Evolutionary conservation across 139 green algal species (phyloP), one percentile per base, ranked within the genome.

Genomic region (Coelastrella sp.): DNA sequence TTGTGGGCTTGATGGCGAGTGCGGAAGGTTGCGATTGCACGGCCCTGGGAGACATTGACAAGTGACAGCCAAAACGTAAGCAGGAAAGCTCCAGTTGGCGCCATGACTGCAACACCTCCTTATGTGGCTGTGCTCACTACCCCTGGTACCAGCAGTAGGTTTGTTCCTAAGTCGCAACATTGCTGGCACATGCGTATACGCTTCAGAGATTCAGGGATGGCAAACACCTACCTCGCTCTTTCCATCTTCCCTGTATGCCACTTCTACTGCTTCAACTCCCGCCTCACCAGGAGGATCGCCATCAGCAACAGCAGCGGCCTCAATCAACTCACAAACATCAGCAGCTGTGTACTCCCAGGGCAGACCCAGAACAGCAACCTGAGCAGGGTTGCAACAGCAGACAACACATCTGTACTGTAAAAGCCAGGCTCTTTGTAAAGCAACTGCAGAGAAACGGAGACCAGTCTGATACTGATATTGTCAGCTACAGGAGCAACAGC

Each of bases 191-290:
- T n/a, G n/a, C n/a, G n/a, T n/a, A n/a, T n/a, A n/a, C n/a, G n/a
- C n/a, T n/a, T n/a, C n/a, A n/a, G n/a, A n/a, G n/a, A n/a, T n/a
- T n/a, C n/a, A n/a, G n/a, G n/a, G n/a, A n/a, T n/a, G n/a, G n/a
- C n/a, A n/a, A n/a, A n/a, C n/a, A n/a, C n/a, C 8, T 77, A 87
- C 87, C 87, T 91, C 87, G 64, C 87, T 91, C 66, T 91, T 91
- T 56, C 87, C 87, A n/a, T 91, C 87, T 5, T 87, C 87, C 56
- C 87, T 81, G 87, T 91, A 87, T 0, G 66, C 79, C 65, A 91
- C 79, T n/a, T 88, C 87, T 73, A 91, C 87, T 17, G 20, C 66
- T 32, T 91, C 66, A 0, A 91, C 87, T 19, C 87, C 65, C 13
- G 59, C 56, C 14, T 87, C 87, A 7, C 17, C 20, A 5, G 76